These are phyloP conservation scores for Rhizopogon parksii DNA, from an alignment of 1,284 basidiomycete genomes.

Conservation along the genomic window DNA sequence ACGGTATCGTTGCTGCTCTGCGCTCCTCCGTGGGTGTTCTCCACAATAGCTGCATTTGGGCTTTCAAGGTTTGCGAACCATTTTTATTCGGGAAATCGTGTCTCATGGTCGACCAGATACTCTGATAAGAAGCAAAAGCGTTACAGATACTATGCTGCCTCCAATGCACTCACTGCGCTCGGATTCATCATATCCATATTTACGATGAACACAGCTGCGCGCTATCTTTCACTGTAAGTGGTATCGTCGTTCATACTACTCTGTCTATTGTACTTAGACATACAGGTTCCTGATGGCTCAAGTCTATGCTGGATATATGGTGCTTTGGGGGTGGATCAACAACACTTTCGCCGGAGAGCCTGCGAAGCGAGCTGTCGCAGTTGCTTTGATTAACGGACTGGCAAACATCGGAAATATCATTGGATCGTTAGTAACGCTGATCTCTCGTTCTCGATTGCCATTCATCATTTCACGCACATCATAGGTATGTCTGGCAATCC, in stretches of 20 bases:
- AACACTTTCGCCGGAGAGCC: conserved; percentile 62
- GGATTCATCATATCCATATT: conserved; percentile 70
- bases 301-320: conserved; percentile 65
- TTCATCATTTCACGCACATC: not conserved
- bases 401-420: conserved; percentile 69
- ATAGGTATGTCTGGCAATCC: conserved; percentile 38
- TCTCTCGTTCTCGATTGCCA: not conserved
- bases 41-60: conserved; percentile 46
- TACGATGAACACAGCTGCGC: conserved; percentile 58
- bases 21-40: conserved; percentile 72
- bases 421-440: conserved; percentile 54
- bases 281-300: conserved; percentile 70
- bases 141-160: conserved; percentile 54
- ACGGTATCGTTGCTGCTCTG: conserved; percentile 67
- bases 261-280: not conserved
- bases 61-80: conserved; percentile 37
- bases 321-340: conserved; percentile 66
- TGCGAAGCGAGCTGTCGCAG: conserved; percentile 69
- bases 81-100: conserved; percentile 13
- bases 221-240: conserved; percentile 66
- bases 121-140: conserved; percentile 66
- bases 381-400: conserved; percentile 69
- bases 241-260: not conserved
- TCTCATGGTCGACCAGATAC: conserved; percentile 38
- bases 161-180: conserved; percentile 54